Conservation (phyloP, 768 basidiomycete species). For the Boletus barrowsii region DNA sequence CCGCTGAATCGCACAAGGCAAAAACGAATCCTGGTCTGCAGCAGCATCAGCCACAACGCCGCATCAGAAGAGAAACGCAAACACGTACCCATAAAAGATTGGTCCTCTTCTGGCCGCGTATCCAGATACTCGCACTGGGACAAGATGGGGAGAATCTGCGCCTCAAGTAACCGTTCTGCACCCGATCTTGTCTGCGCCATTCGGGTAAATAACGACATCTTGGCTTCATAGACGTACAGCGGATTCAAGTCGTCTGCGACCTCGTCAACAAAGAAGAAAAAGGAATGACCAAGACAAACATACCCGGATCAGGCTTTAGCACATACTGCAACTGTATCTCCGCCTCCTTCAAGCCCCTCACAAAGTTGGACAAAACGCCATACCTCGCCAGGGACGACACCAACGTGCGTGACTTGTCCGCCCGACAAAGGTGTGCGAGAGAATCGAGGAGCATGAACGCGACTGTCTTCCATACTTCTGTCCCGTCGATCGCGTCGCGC, state of each 20-base stretch:
- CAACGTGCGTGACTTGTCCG: constrained; percentile 65
- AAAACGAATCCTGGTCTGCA: constrained; percentile 79
- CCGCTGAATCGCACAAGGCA: constrained; percentile 82
- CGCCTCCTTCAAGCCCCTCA: constrained; percentile 78
- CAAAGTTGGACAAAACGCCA: constrained; percentile 80
- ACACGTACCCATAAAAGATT: constrained; percentile 71
- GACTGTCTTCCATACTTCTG: constrained; percentile 96
- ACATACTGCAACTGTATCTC: constrained; percentile 73
- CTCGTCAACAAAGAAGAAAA: neutral
- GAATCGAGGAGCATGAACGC: constrained; percentile 90
- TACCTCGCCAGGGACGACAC: constrained; percentile 59
- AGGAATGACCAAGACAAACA: constrained; percentile 21
- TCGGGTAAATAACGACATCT: constrained; percentile 85
- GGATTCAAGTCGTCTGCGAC: constrained; percentile 79
- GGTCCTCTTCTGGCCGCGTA: constrained; percentile 78
- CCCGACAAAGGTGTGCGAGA: constrained; percentile 65
- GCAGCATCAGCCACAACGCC: neutral
- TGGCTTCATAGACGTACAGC: constrained; percentile 92
- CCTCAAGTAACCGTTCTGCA: constrained; percentile 80
- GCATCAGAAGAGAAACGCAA: neutral
- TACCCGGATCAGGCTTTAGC: constrained; percentile 88
- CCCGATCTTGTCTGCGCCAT: constrained; percentile 81
- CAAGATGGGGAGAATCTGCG: constrained; percentile 68
- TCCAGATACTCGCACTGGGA: constrained; percentile 87
- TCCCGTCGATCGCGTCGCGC: constrained; percentile 91